Conservation (phyloP, 2,329 filamentous ascomycete genomes). For the Sporothrix schenckii region DNA sequence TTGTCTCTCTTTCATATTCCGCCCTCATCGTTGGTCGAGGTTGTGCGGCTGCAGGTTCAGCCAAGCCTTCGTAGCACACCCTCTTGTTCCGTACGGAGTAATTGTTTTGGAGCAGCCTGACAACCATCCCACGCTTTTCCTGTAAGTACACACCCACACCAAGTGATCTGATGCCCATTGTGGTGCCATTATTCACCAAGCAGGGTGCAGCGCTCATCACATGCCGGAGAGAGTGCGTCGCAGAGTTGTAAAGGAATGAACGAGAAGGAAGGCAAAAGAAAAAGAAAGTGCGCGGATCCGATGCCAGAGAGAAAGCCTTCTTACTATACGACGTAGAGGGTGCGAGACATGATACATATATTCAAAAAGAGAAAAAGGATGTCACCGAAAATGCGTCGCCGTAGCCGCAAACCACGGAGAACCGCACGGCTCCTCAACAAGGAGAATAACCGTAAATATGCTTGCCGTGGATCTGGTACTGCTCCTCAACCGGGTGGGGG, state of each 20-base stretch:
- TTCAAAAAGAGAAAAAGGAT: too few species aligned
- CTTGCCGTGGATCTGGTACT: constrained; percentile 14
- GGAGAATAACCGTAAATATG: background rate
- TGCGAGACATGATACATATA: background rate
- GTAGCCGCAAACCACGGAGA: background rate
- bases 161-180: background rate
- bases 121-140: background rate
- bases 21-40: background rate
- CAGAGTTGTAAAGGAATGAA: background rate
- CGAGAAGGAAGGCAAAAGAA: background rate
- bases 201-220: constrained; percentile 5
- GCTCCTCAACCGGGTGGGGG: background rate
- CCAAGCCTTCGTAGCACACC: background rate
- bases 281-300: background rate
- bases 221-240: background rate
- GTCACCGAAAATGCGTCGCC: background rate
- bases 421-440: background rate
- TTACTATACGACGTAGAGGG: too few species aligned
- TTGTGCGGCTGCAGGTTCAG: background rate
- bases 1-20: background rate
- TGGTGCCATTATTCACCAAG: background rate
- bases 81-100: background rate
- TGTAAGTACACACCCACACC: background rate
- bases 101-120: background rate
- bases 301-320: background rate